Evolutionary conservation across 352 stramenopile genomes (phyloP).

Genomic region (Phytophthora pisi): DNA sequence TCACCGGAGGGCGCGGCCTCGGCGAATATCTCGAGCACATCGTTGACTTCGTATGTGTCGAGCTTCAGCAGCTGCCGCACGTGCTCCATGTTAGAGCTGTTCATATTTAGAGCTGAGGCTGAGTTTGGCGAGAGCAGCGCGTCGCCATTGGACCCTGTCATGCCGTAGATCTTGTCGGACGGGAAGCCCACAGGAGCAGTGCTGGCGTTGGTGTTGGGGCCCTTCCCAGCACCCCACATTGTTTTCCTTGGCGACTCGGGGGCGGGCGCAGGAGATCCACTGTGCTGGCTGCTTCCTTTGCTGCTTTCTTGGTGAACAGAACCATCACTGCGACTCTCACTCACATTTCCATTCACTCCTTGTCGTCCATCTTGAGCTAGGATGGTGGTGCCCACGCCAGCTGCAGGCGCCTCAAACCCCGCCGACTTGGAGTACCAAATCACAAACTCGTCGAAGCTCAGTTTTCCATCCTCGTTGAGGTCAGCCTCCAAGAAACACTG

Average conservation of each 20-base stretch:
- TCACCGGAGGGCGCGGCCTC: conserved; percentile 81
- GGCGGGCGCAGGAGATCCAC: conserved; percentile 13
- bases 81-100: conserved; percentile 78
- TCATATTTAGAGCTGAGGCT: conserved; percentile 62
- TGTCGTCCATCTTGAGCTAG: conserved; percentile 17
- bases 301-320: conserved; percentile 14
- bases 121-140: conserved; percentile 51
- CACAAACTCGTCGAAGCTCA: conserved; percentile 90
- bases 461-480: conserved; percentile 74
- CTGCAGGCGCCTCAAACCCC: conserved; percentile 48
- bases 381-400: conserved; percentile 38
- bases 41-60: conserved; percentile 86
- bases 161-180: conserved; percentile 46
- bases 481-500: conserved; percentile 88
- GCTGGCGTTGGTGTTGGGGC: conserved; percentile 7
- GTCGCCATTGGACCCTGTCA: conserved; percentile 45
- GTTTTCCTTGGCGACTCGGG: conserved; percentile 39
- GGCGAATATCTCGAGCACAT: conserved; percentile 89
- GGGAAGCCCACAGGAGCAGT: conserved; percentile 40
- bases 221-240: conserved; percentile 27
- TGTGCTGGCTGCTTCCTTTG: conserved; percentile 23
- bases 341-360: conserved; percentile 22
- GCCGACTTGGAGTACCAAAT: conserved; percentile 78
- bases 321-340: conserved; percentile 13
- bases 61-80: conserved; percentile 82